phyloP scores from a whole-genome alignment of 2,329 filamentous ascomycete genomes.

The Hortaea werneckii region DNA sequence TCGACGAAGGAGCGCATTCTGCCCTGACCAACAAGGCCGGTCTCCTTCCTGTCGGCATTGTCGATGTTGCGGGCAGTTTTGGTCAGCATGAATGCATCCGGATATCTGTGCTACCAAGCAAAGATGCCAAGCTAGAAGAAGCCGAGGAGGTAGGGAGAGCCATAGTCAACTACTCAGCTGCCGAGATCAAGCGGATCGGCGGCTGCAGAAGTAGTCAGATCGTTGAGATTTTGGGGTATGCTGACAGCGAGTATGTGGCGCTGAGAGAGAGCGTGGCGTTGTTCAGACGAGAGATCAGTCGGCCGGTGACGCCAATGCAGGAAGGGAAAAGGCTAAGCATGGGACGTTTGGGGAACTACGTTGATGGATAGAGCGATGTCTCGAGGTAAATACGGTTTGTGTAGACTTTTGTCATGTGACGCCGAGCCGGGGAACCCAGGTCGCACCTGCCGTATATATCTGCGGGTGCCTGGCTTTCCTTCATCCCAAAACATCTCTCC shows the following conservation, averaged over 20 bases:
- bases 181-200: slow-evolving; percentile 74
- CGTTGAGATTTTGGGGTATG: slow-evolving; percentile 69
- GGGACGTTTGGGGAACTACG: slow-evolving; percentile 19
- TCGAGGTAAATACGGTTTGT: no score
- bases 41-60: slow-evolving; percentile 78
- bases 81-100: slow-evolving; percentile 87
- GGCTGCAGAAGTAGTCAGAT: slow-evolving; percentile 79
- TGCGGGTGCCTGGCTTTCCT: no score
- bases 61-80: slow-evolving; percentile 81
- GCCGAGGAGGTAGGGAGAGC: slow-evolving; percentile 69
- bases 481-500: no score
- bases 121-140: slow-evolving; percentile 31
- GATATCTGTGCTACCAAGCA: slow-evolving; percentile 62
- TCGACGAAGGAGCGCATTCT: slow-evolving; percentile 77
- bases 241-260: slow-evolving; percentile 89
- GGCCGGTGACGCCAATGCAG: slow-evolving; percentile 19
- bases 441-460: no score
- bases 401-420: no score
- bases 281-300: slow-evolving; percentile 33
- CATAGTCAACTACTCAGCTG: slow-evolving; percentile 83
- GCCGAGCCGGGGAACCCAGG: no score
- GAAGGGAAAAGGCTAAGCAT: slow-evolving; percentile 16
- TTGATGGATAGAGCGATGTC: slow-evolving; percentile 11
- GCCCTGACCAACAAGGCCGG: slow-evolving; percentile 77
- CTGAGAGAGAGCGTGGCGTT: slow-evolving; percentile 80